Base-by-base conservation (phyloP, 108 stramenopile genomes). In the Fragilariopsis cylindrus region DNA sequence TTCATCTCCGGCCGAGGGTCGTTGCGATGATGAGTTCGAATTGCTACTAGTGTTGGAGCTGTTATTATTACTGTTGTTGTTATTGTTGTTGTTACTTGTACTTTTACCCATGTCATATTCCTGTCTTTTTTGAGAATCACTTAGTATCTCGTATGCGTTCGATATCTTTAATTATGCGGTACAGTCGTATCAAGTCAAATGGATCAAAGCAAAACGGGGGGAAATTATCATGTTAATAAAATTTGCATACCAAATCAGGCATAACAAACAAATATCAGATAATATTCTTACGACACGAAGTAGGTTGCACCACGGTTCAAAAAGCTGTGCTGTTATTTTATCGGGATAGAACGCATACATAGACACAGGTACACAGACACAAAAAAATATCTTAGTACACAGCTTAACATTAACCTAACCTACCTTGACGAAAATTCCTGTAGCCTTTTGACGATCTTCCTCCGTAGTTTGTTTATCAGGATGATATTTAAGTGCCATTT, bases 71-170 rank as follows among this genome's bases (percentile, higher is more conserved):
- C 2, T 30, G 30, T 30, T 30, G 30, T 48, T 30, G 65, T 44
- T 16, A 66, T 66, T 41, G 46, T 13, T 15, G 52, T 67, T 11
- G 11, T 4, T 13, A n/a, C 42, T 42, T 13, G 18, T 48, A 7
- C 66, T 45, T 45, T 40, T 13, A 44, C n/a, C 12, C 19, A 66
- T 74, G 69, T 97, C 97, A 70, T 90, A 95, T 57, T 90, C 67
- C 21, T 71, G 82, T 8, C 89, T 80, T 64, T 90, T 86, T 13
- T 76, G 72, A 48, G 81, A 62, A 78, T 97, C 93, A 50, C 85
- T 80, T 11, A 97, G 73, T 3, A 97, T 83, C 71, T 97, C 97
- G 79, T 96, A 96, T 19, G 96, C 96, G 63, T 95, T 92, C 47
- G 80, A 80, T 42, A 96, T 89, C 65, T 30, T 30, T 30, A 2